Conservation (phyloP, 2,329 filamentous ascomycete species). For the Colletotrichum siamense region DNA sequence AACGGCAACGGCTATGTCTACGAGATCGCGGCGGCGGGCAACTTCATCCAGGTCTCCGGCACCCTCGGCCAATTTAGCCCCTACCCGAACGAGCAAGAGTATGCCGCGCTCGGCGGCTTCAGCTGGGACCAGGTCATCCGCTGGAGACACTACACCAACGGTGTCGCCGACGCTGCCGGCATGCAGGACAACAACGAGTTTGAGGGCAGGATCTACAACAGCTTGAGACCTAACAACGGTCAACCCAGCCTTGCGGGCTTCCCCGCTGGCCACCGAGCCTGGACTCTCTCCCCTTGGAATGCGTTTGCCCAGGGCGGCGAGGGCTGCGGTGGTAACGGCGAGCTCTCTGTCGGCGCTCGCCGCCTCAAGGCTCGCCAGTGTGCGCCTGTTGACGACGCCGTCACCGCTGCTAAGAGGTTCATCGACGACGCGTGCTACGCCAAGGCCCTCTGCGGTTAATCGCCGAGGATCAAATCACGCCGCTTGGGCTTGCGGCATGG, state of each 20-base stretch:
- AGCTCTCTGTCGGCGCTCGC: not conserved
- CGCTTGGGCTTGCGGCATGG: not conserved
- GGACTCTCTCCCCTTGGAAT: not conserved
- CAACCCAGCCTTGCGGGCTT: not conserved
- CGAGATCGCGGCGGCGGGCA: fast-evolving
- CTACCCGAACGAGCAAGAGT: not conserved
- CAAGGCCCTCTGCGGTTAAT: not conserved
- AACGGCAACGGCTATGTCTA: not conserved
- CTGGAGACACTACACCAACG: not conserved
- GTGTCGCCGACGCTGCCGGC: not conserved
- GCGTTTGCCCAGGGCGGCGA: not conserved
- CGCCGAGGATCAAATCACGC: not conserved
- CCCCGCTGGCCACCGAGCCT: not conserved
- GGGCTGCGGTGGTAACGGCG: not conserved
- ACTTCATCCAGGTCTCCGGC: not conserved
- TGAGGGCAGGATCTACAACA: not conserved
- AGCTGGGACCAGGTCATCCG: not conserved
- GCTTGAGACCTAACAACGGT: not conserved
- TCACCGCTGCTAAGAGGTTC: not conserved
- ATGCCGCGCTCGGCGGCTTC: not conserved
- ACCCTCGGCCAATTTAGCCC: not conserved
- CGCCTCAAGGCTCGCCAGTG: not conserved
- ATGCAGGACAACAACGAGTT: not conserved
- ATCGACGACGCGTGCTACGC: not conserved
- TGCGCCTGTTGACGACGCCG: not conserved